Base-by-base conservation (phyloP, 1,284 basidiomycete genomes). In the Puccinia hordei region DNA sequence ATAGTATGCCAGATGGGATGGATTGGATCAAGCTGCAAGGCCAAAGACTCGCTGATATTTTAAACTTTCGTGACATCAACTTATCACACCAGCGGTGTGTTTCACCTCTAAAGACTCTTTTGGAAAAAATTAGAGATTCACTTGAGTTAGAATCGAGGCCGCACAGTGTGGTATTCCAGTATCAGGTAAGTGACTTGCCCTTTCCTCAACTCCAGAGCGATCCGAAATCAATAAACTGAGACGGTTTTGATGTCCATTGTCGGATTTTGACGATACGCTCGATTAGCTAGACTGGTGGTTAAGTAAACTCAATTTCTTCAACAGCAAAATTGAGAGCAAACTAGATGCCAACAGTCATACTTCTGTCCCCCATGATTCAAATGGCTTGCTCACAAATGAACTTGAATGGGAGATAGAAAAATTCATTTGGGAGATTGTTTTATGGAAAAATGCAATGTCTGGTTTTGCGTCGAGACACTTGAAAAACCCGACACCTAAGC, bases 341-440 rank as follows among this genome's bases (percentile, higher is more conserved):
- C 19, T 27, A 1, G 41, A 38, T 46, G 2, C 41, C 3, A 38
- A 41, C 12, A 63, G 63, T 46, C 63, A 41, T 46, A 2, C 41
- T 44, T 66, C 41, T 13, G 35, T 49, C 5, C 57, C 33, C 3
- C 35, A 30, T 2, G 30, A 33, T n/a, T 13, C 27, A 27, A 35
- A 66, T 15, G 41, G 6, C 38, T 1, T 1, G 1, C 19, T 66
- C 6, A n/a, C 22, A 17, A 35, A 41, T n/a, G 19, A 44, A 13
- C 44, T 44, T 27, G 63, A 66, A 66, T 66, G 38, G 38, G 41
- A 66, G 38, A 38, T 66, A 27, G 63, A 66, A 46, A 44, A 44
- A 66, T 33, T 46, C 4, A 46, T 66, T 46, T 38, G 13, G n/a
- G 41, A 66, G 22, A 44, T 44, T 24, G 19, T 41, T 10, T 13